phyloP scores from a whole-genome alignment of 2,329 filamentous ascomycete species.

The Ophiostoma pallidulum region DNA sequence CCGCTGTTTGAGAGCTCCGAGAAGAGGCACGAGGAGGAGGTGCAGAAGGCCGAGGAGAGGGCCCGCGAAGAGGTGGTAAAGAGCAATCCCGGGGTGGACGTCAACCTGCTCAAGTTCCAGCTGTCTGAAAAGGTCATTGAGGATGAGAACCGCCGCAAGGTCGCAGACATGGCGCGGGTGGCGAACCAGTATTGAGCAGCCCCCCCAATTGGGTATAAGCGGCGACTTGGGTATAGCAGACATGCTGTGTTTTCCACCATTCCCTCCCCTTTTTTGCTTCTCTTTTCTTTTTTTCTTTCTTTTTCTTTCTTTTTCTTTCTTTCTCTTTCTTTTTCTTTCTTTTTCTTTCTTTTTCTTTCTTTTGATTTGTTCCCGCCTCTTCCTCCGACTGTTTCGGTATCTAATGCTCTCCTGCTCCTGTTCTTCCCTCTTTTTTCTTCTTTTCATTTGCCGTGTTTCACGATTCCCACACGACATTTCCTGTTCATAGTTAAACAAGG shows the following conservation, averaged over 20 bases:
- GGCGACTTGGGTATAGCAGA: too few species aligned
- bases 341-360: background rate
- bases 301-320: background rate
- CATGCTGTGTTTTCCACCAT: background rate
- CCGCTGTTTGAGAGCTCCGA: slow-evolving; percentile 57
- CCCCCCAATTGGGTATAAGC: too few species aligned
- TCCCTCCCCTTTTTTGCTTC: background rate
- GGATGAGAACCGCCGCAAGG: slow-evolving; percentile 28
- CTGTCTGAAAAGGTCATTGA: slow-evolving; percentile 44
- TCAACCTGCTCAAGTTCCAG: slow-evolving; percentile 48
- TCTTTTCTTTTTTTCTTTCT: background rate
- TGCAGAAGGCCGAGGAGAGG: slow-evolving; percentile 49
- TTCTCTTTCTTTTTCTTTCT: background rate
- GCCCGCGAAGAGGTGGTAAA: slow-evolving; percentile 45
- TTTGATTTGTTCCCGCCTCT: background rate
- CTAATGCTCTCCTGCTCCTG: background rate
- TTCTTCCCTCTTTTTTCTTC: background rate
- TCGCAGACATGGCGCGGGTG: background rate
- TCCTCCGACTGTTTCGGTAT: background rate
- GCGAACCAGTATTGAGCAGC: background rate
- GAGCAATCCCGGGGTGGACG: slow-evolving; percentile 51
- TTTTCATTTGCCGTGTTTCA: background rate
- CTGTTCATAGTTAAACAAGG: too few species aligned
- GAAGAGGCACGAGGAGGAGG: slow-evolving; percentile 52
- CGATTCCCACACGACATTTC: too few species aligned